Percentiles rank a stretch among this genome's conserved stretches.
phyloP scores from a whole-genome alignment of 2,329 filamentous ascomycete species.

The Scedosporium aurantiacum region DNA sequence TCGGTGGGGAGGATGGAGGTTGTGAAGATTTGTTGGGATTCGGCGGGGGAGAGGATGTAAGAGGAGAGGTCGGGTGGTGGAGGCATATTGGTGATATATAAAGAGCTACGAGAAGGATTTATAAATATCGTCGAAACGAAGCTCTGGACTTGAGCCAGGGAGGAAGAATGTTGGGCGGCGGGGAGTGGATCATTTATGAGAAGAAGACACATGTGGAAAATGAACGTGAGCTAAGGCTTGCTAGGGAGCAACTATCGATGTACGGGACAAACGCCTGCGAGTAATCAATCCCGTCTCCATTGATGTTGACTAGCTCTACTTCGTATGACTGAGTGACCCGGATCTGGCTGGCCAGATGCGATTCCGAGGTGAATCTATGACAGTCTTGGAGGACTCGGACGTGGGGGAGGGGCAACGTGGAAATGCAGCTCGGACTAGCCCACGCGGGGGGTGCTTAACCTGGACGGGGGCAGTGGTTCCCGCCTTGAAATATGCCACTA shows the following conservation, averaged over 20 bases:
- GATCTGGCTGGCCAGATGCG: neutral
- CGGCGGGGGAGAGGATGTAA: constrained; percentile 20
- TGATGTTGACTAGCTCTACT: too few relatives aligned
- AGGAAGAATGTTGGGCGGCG: too few relatives aligned
- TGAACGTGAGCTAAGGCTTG: too few relatives aligned
- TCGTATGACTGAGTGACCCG: neutral
- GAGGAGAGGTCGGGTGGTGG: constrained; percentile 18
- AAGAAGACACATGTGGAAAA: too few relatives aligned
- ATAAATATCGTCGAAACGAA: neutral
- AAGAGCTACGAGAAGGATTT: neutral
- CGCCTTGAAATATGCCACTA: neutral
- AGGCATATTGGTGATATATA: neutral
- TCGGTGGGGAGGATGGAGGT: constrained; percentile 22
- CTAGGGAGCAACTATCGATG: too few relatives aligned
- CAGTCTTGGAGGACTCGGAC: neutral
- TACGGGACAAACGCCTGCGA: too few relatives aligned
- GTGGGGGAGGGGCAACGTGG: neutral
- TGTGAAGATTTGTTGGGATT: constrained; percentile 20
- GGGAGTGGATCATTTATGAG: too few relatives aligned
- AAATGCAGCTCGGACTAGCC: neutral
- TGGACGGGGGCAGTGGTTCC: neutral
- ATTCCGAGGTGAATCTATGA: neutral
- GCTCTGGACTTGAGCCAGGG: too few relatives aligned
- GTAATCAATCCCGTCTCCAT: too few relatives aligned
- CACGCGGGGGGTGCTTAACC: neutral